A percentile compares a stretch with the other conserved stretches of the same genome.
phyloP scores from a whole-genome alignment of 495 filamentous ascomycete species.

The Penicillium longicatenatum region DNA sequence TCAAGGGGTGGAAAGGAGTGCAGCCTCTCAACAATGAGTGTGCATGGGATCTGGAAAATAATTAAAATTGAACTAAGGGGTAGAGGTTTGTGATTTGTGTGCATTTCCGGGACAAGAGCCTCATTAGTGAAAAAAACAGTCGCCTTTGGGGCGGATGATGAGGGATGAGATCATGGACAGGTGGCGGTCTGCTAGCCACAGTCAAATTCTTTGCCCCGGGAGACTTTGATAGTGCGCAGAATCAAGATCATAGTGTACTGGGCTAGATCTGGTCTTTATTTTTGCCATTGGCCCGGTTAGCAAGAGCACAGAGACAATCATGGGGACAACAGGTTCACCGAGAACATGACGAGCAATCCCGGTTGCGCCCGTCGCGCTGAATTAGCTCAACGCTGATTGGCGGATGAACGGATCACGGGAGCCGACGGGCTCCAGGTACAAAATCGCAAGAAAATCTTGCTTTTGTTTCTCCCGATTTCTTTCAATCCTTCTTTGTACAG shows the following conservation, averaged over 20 bases:
- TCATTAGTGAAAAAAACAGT: not conserved
- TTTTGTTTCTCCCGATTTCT: constrained; percentile 25
- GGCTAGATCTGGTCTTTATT: not conserved
- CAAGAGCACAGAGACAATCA: not conserved
- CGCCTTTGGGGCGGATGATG: constrained; percentile 1
- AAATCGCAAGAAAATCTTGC: constrained; percentile 42
- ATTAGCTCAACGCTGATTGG: constrained; percentile 46
- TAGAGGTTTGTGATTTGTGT: not conserved
- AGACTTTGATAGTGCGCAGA: not conserved
- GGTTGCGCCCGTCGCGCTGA: constrained; percentile 43
- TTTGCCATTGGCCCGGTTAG: not conserved
- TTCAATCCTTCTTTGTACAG: constrained; percentile 34
- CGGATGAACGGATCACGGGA: constrained; percentile 38
- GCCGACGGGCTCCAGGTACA: constrained; percentile 38
- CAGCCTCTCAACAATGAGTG: not conserved
- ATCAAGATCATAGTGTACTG: not conserved
- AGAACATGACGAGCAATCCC: constrained; percentile 20
- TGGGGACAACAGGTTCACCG: constrained; percentile 18
- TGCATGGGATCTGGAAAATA: not conserved
- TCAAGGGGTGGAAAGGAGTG: constrained; percentile 7
- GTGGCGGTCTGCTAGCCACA: constrained; percentile 1
- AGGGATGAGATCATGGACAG: constrained; percentile 1
- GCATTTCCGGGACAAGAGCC: not conserved
- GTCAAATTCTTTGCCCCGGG: not conserved
- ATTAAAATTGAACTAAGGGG: not conserved